Evolutionary conservation across 345 rosid species (phyloP).

Genomic region (Citrus medica): DNA sequence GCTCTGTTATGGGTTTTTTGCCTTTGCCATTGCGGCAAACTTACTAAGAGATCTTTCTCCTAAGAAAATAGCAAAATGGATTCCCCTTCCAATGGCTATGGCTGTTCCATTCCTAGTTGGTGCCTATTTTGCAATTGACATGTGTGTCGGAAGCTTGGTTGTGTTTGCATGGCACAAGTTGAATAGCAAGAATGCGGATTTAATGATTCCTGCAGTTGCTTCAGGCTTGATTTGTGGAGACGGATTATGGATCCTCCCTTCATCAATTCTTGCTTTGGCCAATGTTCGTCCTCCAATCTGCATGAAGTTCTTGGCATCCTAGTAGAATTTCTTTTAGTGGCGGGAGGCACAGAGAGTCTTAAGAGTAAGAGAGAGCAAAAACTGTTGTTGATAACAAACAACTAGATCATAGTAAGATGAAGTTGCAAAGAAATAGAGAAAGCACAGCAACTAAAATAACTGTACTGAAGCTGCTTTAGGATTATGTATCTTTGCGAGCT

Average conservation of each 20-base stretch:
- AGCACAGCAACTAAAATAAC: background rate
- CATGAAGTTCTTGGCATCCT: constrained; percentile 52
- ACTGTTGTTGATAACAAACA: background rate
- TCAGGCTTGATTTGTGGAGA: constrained; percentile 95
- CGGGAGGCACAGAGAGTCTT: background rate
- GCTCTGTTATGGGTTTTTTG: constrained; percentile 83
- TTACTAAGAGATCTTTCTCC: constrained; percentile 60
- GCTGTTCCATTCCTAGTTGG: constrained; percentile 95
- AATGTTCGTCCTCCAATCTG: constrained; percentile 79
- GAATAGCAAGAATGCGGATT: constrained; percentile 41
- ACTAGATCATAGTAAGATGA: background rate
- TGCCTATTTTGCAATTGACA: constrained; percentile 81
- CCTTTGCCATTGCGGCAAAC: constrained; percentile 68
- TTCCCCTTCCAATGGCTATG: constrained; percentile 98
- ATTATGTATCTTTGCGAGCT: background rate
- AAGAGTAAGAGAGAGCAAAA: background rate
- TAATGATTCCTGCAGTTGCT: constrained; percentile 84
- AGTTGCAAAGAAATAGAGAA: background rate
- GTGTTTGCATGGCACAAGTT: constrained; percentile 60
- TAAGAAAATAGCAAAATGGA: constrained; percentile 47
- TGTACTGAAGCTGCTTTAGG: background rate
- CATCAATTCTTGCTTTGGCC: constrained; percentile 67
- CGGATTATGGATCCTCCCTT: constrained; percentile 90
- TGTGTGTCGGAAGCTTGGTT: constrained; percentile 68
- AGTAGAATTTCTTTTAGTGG: constrained; percentile 1